Base-by-base conservation (phyloP, 139 green algal species). In the Ostreobium quekettii region DNA sequence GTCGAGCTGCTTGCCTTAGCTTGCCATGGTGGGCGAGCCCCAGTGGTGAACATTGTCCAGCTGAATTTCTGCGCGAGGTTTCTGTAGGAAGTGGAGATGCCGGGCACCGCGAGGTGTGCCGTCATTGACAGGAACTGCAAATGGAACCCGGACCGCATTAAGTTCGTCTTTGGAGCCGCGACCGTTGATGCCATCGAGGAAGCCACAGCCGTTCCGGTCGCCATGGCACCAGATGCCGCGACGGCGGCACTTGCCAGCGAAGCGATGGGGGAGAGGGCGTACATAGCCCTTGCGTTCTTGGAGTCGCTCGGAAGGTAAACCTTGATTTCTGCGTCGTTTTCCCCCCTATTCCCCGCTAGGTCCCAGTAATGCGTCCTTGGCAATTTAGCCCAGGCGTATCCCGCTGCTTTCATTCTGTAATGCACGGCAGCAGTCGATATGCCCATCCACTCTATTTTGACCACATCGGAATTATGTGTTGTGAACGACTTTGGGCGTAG, bases 101-200 rank as follows among this genome's bases (percentile, higher is more conserved):
- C 33, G 26, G 49, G 49, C 7, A 62, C 49, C 19, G 49, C 49
- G 49, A 62, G 49, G 15, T 62, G 31, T 37, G 49, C 49, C 31
- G 49, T 62, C 8, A 62, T 31, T 26, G 49, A 11, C 15, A 62
- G 33, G 49, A 62, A 62, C 15, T 62, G 49, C 26, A 62, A 28
- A 62, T 62, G 49, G 15, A 62, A 62, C 6, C 49, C 49, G 6
- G 49, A 26, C 33, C 49, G 49, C 7, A 62, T 62, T 11, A 62
- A 37, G 33, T 62, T 62, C 19, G 8, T 62, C 49, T 62, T 62
- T 22, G 49, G 33, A 28, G 31, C 49, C 49, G 19, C 49, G 7
- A 6, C 8, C 7, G 8, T 6, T 31, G 8, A 26, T 28, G 19
- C 49, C 49, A 62, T 28, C 33, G 7, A 62, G 49, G 8, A 62